Conservation (phyloP, 805 yeast species). For the Jamesozyma rosinii region DNA sequence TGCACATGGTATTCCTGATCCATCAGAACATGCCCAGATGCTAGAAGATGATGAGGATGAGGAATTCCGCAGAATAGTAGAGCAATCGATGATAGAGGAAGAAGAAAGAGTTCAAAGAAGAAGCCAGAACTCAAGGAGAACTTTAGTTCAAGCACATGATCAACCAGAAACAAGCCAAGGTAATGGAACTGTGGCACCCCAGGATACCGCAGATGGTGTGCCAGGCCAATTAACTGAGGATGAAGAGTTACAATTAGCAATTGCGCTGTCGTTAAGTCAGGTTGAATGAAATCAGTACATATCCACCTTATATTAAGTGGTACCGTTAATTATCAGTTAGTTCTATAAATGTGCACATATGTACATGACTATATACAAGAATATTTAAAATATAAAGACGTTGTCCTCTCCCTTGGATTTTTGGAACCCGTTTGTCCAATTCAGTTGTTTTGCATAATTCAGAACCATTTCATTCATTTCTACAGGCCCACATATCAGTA, state of each 20-base stretch:
- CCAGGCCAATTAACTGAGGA: slow-evolving; percentile 8
- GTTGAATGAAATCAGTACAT: too few species aligned
- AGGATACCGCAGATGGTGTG: too few species aligned
- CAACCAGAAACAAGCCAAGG: too few species aligned
- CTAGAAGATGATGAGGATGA: slow-evolving; percentile 16
- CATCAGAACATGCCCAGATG: background rate
- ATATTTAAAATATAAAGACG: slow-evolving; percentile 4
- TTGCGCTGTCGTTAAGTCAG: slow-evolving; percentile 29
- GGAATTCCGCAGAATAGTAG: slow-evolving; percentile 15
- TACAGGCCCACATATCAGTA: slow-evolving; percentile 68
- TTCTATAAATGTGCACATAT: background rate
- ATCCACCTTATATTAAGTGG: too few species aligned
- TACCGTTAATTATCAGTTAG: background rate
- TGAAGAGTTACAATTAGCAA: slow-evolving; percentile 28
- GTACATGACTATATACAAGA: background rate
- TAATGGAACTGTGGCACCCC: too few species aligned
- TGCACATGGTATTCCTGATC: background rate
- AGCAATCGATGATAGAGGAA: slow-evolving; percentile 11
- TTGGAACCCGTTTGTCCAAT: slow-evolving; percentile 41
- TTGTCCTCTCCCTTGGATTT: slow-evolving; percentile 9
- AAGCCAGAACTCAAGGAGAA: background rate
- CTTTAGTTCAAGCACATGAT: background rate
- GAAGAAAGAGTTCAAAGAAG: background rate
- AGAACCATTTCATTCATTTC: slow-evolving; percentile 50
- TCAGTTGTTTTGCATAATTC: slow-evolving; percentile 45